Base-by-base conservation (phyloP, 2,329 filamentous ascomycete genomes). In the Cladosporium velox region DNA sequence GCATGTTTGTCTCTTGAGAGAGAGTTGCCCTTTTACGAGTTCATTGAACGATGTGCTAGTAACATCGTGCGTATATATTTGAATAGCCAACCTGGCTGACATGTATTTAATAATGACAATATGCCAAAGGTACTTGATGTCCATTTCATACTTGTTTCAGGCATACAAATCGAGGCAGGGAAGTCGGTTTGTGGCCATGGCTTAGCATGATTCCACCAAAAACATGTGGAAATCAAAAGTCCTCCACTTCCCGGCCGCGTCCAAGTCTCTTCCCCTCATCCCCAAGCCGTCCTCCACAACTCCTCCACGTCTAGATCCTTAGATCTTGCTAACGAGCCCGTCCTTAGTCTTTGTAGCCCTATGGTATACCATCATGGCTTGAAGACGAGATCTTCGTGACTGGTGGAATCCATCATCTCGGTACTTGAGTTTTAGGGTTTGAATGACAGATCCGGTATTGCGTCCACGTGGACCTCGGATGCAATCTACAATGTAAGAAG, bases 381-480 rank as follows among this genome's bases (percentile, higher is more conserved):
- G 47, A 38, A 62, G 59, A 26, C 12, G 12, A 18, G 21, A 47
- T 28, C 12, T 24, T 26, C 47, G 24, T 52, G 44, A 62, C 44
- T 62, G 59, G 59, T 62, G 59, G 59, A 62, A 52, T 34, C 44
- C 18, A 18, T 5, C 18, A 41, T 51, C 30, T 51, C 57, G 57
- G 57, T 59, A 44, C 57, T 59, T 44, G 57, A 47, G 21, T 59
- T 59, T 47, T 35, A 35, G 55, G 55, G 52, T 55, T 32, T 55
- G 8, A 12, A 59, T 24, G 21, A 4, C 35, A 21, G 4, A 15
- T 59, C 6, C 24, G 8, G 35, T 21, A n/a, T 59, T 38, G 24
- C 38, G 14, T 44, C 57, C 57, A 47, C 57, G 57, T 59, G 57
- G 38, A 59, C 57, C 57, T 59, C 57, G 57, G 57, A 59, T 59